Evolutionary conservation across 768 basidiomycete genomes (phyloP).

Genomic region (Mycena galopus): DNA sequence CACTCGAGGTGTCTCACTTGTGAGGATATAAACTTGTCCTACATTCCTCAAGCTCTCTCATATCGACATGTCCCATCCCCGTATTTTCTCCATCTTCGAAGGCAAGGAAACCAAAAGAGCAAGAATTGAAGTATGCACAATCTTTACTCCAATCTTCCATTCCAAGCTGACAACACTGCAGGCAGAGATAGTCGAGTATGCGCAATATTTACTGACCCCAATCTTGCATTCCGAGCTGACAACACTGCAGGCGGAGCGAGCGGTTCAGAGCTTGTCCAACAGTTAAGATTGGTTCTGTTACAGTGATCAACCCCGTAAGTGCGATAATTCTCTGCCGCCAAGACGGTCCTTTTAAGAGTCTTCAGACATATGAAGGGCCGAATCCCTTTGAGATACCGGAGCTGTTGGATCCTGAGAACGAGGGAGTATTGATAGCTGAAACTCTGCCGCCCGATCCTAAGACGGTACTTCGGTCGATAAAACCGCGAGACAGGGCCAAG

Average conservation of each 20-base stretch:
- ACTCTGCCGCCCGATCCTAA: neutral
- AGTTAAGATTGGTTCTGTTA: conserved; percentile 23
- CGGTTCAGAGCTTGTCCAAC: conserved; percentile 33
- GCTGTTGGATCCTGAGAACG: conserved; percentile 28
- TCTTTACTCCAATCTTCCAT: neutral
- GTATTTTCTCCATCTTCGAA: conserved; percentile 30
- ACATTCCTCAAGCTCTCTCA: neutral
- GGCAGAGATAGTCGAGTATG: conserved; percentile 29
- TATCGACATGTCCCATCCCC: conserved; percentile 20
- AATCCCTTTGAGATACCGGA: conserved; percentile 31
- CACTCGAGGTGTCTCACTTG: conserved; percentile 9
- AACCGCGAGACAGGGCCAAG: conserved; percentile 24
- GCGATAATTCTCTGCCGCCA: neutral
- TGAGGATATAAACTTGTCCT: conserved; percentile 2
- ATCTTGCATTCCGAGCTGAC: neutral
- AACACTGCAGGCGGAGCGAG: conserved; percentile 26
- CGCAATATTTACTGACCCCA: neutral
- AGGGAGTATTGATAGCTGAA: conserved; percentile 18
- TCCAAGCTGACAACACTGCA: neutral
- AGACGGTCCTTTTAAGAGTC: neutral
- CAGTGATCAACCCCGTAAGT: conserved; percentile 31
- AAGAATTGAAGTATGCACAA: conserved; percentile 26
- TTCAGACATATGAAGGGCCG: conserved; percentile 29
- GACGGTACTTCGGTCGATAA: neutral
- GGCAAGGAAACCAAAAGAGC: conserved; percentile 26